Conservation (phyloP, 192 early-diverging fungal species). For the Entrophospora sp. region DNA sequence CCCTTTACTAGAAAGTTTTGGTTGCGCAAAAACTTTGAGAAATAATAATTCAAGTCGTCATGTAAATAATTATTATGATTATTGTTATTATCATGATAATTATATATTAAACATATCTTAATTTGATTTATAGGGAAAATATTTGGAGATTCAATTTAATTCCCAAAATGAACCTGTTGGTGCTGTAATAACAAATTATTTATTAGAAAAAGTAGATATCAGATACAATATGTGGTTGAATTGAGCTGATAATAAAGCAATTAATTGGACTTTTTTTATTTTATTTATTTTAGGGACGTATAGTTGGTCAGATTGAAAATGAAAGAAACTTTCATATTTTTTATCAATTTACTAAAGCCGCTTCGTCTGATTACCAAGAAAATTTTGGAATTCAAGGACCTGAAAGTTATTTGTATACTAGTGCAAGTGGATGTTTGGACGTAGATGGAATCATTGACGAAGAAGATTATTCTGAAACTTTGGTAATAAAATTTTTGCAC, state of each 20-base stretch:
- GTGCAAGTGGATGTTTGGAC: constrained; percentile 60
- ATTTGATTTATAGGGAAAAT: constrained; percentile 69
- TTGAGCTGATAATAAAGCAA: no score
- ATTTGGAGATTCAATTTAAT: constrained; percentile 98
- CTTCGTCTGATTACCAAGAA: constrained; percentile 59
- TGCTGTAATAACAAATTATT: constrained; percentile 95
- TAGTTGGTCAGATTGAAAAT: constrained; percentile 85
- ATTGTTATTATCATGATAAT: background rate
- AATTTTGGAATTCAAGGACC: constrained; percentile 66
- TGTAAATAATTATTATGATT: constrained; percentile 36
- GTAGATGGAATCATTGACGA: constrained; percentile 93
- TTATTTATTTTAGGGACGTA: constrained; percentile 58
- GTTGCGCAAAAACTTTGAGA: constrained; percentile 95
- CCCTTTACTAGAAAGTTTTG: constrained; percentile 95
- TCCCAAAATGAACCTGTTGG: constrained; percentile 87
- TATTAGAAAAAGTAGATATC: constrained; percentile 78
- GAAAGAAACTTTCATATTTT: constrained; percentile 99
- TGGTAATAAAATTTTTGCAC: constrained; percentile 37
- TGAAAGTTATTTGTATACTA: constrained; percentile 71
- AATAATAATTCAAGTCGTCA: constrained; percentile 99
- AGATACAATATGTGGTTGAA: background rate
- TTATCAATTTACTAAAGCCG: constrained; percentile 82
- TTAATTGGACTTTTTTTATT: no score
- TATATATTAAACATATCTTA: background rate
- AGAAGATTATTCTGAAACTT: constrained; percentile 78